phyloP scores from a whole-genome alignment of 2,329 filamentous ascomycete species.

The Blastomyces gilchristii region DNA sequence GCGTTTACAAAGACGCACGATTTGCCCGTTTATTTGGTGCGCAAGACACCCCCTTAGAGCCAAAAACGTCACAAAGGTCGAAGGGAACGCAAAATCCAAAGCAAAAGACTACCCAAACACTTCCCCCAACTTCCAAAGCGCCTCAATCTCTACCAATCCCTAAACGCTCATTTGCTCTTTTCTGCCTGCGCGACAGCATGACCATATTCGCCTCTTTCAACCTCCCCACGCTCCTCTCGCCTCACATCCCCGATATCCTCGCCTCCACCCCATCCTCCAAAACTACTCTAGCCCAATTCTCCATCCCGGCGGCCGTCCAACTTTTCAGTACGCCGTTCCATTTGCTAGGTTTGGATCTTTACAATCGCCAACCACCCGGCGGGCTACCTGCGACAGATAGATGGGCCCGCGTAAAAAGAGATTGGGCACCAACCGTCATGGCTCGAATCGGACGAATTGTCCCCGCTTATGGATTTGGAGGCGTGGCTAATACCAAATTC shows the following conservation, averaged over 20 bases:
- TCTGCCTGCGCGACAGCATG: constrained; percentile 71
- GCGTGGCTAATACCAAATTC: constrained; percentile 70
- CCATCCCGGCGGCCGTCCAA: constrained; percentile 69
- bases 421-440: constrained; percentile 63
- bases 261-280: constrained; percentile 37
- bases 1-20: constrained; percentile 80
- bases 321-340: constrained; percentile 73
- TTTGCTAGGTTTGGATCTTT: constrained; percentile 73
- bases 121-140: constrained; percentile 6
- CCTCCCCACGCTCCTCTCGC: constrained; percentile 67
- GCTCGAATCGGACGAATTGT: constrained; percentile 77
- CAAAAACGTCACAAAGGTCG: neutral
- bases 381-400: constrained; percentile 48
- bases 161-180: constrained; percentile 62
- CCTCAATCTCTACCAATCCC: constrained; percentile 44
- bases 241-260: constrained; percentile 50
- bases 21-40: constrained; percentile 77
- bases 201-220: constrained; percentile 93
- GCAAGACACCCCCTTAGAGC: constrained; percentile 7
- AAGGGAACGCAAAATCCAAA: neutral
- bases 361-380: constrained; percentile 53
- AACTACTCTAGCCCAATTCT: constrained; percentile 62
- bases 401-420: constrained; percentile 55
- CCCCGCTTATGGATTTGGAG: constrained; percentile 79
- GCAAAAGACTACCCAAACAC: constrained; percentile 12